A percentile compares a stretch with the other conserved stretches of the same genome.
These are phyloP conservation scores for Lachancea sp. DNA, from an alignment of 805 yeast genomes.

Conservation along the genomic window DNA sequence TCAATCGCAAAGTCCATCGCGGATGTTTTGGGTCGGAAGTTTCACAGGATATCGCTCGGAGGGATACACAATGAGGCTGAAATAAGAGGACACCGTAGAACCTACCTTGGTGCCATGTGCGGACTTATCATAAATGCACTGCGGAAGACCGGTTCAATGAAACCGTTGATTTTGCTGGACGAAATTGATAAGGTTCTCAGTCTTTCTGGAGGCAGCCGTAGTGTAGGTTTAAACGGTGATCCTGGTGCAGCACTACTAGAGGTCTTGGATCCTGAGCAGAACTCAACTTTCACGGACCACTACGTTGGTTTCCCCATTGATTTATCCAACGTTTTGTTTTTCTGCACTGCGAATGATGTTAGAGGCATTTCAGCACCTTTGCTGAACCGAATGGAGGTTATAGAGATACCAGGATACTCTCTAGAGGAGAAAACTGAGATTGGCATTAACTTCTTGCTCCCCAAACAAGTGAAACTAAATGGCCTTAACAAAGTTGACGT, in stretches of 20 bases:
- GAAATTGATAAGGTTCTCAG: slow-evolving; percentile 74
- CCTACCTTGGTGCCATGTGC: slow-evolving; percentile 90
- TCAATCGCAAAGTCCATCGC: slow-evolving; percentile 81
- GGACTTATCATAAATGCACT: slow-evolving; percentile 74
- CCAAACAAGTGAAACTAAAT: slow-evolving; percentile 64
- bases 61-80: slow-evolving; percentile 88
- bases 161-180: slow-evolving; percentile 76
- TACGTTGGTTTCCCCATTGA: slow-evolving; percentile 83
- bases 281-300: slow-evolving; percentile 68
- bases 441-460: slow-evolving; percentile 61
- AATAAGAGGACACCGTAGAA: slow-evolving; percentile 83
- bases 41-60: slow-evolving; percentile 77
- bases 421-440: slow-evolving; percentile 69
- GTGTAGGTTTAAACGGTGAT: slow-evolving; percentile 57
- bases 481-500: slow-evolving; percentile 41
- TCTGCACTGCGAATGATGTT: slow-evolving; percentile 81
- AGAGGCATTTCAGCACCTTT: slow-evolving; percentile 68
- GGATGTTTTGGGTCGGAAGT: slow-evolving; percentile 59
- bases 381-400: slow-evolving; percentile 77
- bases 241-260: slow-evolving; percentile 87
- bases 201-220: slow-evolving; percentile 27
- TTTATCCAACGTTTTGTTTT: slow-evolving; percentile 69
- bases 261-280: slow-evolving; percentile 87
- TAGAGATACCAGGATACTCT: slow-evolving; percentile 73
- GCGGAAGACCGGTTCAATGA: slow-evolving; percentile 68